A percentile compares a stretch with the other conserved stretches of the same genome.
These are phyloP conservation scores for Beauveria rudraprayagi DNA, from an alignment of 2,329 filamentous ascomycete genomes.

Conservation along the genomic window DNA sequence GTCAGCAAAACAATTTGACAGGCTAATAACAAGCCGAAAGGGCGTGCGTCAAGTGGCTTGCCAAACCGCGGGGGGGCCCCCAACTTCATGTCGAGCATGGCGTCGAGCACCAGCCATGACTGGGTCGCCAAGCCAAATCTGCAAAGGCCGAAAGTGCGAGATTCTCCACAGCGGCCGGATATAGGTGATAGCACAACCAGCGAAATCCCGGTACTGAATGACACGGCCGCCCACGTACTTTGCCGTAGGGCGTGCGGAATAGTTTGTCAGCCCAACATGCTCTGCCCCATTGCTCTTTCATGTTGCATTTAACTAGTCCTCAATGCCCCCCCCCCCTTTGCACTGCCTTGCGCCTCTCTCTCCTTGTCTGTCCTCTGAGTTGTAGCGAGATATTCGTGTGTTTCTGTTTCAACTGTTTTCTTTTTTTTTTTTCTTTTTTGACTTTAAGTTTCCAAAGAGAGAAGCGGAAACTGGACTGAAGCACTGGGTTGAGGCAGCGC, in stretches of 20 bases:
- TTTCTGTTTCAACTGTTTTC: too few species aligned
- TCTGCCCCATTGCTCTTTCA: too few species aligned
- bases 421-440: too few species aligned
- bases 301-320: constrained; percentile 2
- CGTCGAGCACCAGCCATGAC: background rate
- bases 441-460: too few species aligned
- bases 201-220: background rate
- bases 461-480: too few species aligned
- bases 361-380: background rate
- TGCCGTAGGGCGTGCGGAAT: background rate
- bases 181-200: background rate
- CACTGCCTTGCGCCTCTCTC: background rate
- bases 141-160: constrained; percentile 4
- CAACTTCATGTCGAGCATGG: background rate
- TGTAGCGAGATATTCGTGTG: background rate
- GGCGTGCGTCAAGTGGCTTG: background rate
- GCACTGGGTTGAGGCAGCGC: too few species aligned
- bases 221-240: background rate
- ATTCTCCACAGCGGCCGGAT: constrained; percentile 5
- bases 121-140: background rate
- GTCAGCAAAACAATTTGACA: too few species aligned
- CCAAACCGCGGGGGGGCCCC: too few species aligned
- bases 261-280: background rate
- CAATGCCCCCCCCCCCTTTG: background rate
- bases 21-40: background rate